Evolutionary conservation across 306 rosid species (phyloP), one percentile per base, ranked within the genome.

Genomic region (Delonix regia): DNA sequence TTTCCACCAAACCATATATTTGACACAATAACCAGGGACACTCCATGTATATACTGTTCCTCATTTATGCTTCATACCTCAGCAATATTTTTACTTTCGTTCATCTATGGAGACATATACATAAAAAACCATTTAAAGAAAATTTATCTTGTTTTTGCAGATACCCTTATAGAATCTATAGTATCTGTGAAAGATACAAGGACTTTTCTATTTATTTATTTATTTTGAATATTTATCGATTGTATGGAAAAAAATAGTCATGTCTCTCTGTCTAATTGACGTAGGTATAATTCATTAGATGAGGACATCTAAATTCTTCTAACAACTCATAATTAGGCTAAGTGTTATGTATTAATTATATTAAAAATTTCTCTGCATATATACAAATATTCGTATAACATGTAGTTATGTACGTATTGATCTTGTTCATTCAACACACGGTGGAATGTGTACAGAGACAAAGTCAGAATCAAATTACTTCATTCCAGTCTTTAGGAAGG

Each of bases 401-500:
- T n/a, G n/a, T 45, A 45, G 4, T 7, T 51, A n/a, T 7, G n/a
- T 51, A n/a, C 6, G 22, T n/a, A n/a, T 51, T 51, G 3, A 8
- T 4, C 18, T 49, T 18, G 10, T 4, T 5, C n/a, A 53, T 53
- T 57, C 49, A 60, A 36, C 53, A 36, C 18, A 42, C 24, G 28
- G 11, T n/a, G n/a, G n/a, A 79, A 76, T 76, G 45, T 24, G 66
- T 36, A 49, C 45, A 77, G 69, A 77, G 56, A 24, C 5, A 45
- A 34, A 53, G 75, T 76, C 45, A 71, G 67, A 74, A 64, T 18
- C 1, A 41, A 52, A n/a, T n/a, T 49, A 42, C 16, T 0, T 3
- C 3, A 2, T 62, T 74, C 48, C 73, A 78, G 62, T 25, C 33
- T 25, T 36, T 81, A n/a, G 74, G 82, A 38, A 28, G 78, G 78